Conservation (phyloP, 441 rosid genomes). For the Corymbia calophylla region DNA sequence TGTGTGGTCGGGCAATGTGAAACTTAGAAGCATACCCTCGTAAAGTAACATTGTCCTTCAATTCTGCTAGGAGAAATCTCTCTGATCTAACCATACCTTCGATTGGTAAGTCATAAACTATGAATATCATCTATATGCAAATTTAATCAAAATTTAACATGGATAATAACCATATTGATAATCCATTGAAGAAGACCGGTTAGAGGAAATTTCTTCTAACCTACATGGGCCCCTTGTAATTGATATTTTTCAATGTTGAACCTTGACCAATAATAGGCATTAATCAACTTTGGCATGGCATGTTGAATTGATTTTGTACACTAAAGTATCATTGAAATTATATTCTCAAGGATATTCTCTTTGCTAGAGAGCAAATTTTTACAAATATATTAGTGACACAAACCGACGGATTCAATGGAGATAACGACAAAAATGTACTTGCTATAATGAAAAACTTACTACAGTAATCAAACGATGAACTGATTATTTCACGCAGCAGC, state of each 20-base stretch:
- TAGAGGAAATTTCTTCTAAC: neutral
- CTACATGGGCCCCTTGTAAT: neutral
- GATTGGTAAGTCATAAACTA: neutral
- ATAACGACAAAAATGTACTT: neutral
- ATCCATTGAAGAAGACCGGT: neutral
- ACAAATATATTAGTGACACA: neutral
- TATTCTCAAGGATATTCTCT: neutral
- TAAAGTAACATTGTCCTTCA: neutral
- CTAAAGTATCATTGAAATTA: neutral
- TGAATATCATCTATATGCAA: neutral
- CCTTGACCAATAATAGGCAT: neutral
- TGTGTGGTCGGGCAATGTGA: neutral
- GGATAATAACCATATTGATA: neutral
- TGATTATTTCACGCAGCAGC: accelerated
- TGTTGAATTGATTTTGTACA: neutral
- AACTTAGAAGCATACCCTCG: neutral
- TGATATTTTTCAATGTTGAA: neutral
- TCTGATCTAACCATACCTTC: neutral
- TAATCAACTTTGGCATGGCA: neutral
- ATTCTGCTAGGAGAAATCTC: neutral
- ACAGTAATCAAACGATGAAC: neutral
- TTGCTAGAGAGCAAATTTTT: neutral
- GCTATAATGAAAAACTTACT: neutral
- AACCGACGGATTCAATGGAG: neutral
- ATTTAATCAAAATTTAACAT: neutral